A percentile compares a stretch with the other conserved stretches of the same genome.
Conservation (phyloP, 2,329 filamentous ascomycete species). For the Aureobasidium musti region DNA sequence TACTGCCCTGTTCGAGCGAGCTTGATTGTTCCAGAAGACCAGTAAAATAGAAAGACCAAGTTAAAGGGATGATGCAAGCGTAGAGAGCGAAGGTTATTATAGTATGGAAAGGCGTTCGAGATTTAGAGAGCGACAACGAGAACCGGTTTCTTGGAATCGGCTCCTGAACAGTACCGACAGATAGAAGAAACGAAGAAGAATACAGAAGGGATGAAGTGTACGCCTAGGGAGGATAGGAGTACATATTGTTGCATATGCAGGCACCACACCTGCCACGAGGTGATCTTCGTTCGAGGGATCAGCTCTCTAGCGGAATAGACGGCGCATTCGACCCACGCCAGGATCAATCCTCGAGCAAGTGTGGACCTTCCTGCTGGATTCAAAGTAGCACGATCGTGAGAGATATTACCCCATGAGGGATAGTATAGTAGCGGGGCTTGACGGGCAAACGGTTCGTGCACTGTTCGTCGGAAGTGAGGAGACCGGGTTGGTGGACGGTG, state of each 20-base stretch:
- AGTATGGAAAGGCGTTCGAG: neutral
- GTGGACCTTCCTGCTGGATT: conserved; percentile 2
- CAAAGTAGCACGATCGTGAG: conserved; percentile 7
- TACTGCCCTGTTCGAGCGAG: neutral
- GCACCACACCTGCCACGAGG: conserved; percentile 20
- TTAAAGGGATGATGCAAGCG: neutral
- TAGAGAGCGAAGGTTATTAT: neutral
- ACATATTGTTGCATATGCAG: conserved; percentile 24
- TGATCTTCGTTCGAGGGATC: conserved; percentile 15
- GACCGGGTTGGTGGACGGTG: conserved; percentile 10
- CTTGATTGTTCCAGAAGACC: neutral
- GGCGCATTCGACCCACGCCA: conserved; percentile 14
- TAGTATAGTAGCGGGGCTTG: conserved; percentile 13
- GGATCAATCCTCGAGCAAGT: neutral
- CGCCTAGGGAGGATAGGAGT: neutral
- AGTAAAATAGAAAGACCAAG: neutral
- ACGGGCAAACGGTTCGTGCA: conserved; percentile 17
- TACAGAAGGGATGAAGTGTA: neutral
- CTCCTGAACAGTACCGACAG: conserved; percentile 18
- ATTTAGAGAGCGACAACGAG: neutral
- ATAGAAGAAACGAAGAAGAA: conserved; percentile 18
- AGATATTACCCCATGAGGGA: neutral
- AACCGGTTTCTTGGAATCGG: neutral
- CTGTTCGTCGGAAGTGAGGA: conserved; percentile 10
- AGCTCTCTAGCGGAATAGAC: neutral